phyloP scores from a whole-genome alignment of 805 yeast species.

The Schwanniomyces sp. region DNA sequence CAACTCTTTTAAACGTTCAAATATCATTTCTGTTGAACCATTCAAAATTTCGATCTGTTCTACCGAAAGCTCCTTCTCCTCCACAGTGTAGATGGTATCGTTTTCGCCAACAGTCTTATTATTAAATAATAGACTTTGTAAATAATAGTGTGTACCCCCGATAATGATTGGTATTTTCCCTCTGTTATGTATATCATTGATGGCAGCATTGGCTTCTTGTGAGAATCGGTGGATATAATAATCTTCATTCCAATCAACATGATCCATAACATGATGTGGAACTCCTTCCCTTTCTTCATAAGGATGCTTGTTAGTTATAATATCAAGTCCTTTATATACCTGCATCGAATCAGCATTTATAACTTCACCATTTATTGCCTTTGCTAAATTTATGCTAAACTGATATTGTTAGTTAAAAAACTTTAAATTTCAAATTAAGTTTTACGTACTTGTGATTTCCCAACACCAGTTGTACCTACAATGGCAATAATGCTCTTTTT shows the following conservation, averaged over 20 bases:
- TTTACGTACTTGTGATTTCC: conserved; percentile 71
- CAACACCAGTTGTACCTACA: conserved; percentile 96
- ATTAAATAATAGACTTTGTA: conserved; percentile 72
- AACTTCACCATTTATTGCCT: conserved; percentile 77
- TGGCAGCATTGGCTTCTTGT: conserved; percentile 61
- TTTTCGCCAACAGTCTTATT: conserved; percentile 58
- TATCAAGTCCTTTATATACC: conserved; percentile 70
- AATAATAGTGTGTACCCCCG: conserved; percentile 95
- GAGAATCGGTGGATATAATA: conserved; percentile 80
- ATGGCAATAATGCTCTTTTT: conserved; percentile 55
- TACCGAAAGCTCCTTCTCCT: conserved; percentile 27
- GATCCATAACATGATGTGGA: conserved; percentile 86
- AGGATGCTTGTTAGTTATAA: conserved; percentile 93
- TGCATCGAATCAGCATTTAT: conserved; percentile 98
- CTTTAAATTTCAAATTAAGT: neutral
- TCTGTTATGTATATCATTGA: conserved; percentile 61
- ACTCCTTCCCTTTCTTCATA: conserved; percentile 69
- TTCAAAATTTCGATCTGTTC: conserved; percentile 47
- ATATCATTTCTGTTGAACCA: conserved; percentile 52
- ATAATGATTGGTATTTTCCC: conserved; percentile 84
- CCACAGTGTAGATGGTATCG: conserved; percentile 5
- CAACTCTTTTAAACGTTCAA: conserved; percentile 43
- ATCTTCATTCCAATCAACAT: conserved; percentile 76
- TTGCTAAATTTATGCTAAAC: conserved; percentile 77
- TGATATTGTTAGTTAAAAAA: conserved; percentile 13